A percentile compares a stretch with the other conserved stretches of the same genome.
Evolutionary conservation across 148 eudicot genomes (phyloP).

Genomic region (Diospyros kaki): DNA sequence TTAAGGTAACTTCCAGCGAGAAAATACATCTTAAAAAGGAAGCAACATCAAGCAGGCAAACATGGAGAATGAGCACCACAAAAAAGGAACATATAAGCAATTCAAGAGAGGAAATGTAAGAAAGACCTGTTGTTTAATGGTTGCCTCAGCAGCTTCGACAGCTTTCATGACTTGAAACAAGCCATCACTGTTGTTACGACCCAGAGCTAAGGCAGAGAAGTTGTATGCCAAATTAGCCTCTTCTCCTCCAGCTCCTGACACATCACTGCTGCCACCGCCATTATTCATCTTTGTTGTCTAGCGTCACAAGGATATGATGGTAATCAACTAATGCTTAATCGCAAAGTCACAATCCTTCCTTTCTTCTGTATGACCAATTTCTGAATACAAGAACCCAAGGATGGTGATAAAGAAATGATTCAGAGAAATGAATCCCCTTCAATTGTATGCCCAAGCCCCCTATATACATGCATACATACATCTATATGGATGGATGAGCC

Average conservation of each 20-base stretch:
- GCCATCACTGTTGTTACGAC: constrained; percentile 24
- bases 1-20: too few relatives aligned
- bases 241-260: neutral
- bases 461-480: too few relatives aligned
- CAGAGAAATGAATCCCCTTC: too few relatives aligned
- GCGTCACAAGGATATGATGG: too few relatives aligned
- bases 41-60: neutral
- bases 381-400: too few relatives aligned
- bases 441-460: too few relatives aligned
- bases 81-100: neutral
- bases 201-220: constrained; percentile 24
- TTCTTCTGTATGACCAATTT: too few relatives aligned
- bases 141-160: constrained; percentile 56
- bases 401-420: too few relatives aligned
- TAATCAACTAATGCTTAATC: too few relatives aligned
- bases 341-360: too few relatives aligned
- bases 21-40: neutral
- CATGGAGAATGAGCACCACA: neutral
- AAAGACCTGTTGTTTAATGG: constrained; percentile 46
- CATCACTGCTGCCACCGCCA: constrained; percentile 11
- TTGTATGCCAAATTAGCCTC: constrained; percentile 23
- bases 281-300: constrained; percentile 22
- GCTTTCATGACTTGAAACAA: constrained; percentile 56
- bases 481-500: too few relatives aligned
- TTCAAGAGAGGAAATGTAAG: neutral